Evolutionary conservation across 2,329 filamentous ascomycete genomes (phyloP).

Genomic region (Herpotrichia juniperi): DNA sequence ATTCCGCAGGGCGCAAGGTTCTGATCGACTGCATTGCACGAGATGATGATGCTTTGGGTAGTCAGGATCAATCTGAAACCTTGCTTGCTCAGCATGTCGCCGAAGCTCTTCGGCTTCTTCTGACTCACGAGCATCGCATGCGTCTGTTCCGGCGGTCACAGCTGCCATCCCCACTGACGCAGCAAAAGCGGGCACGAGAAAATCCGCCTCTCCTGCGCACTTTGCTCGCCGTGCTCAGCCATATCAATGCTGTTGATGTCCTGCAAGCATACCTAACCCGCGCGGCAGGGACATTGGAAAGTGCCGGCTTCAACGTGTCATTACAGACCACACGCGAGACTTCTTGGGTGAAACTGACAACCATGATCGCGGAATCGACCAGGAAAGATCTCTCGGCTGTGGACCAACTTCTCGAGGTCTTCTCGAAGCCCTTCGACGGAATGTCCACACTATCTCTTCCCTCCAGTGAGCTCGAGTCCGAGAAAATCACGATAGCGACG

Average conservation of each 20-base stretch:
- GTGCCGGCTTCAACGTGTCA: conserved; percentile 37
- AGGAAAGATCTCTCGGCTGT: conserved; percentile 34
- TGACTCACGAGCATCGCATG: conserved; percentile 79
- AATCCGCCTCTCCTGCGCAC: conserved; percentile 66
- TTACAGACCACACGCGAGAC: conserved; percentile 31
- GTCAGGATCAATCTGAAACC: conserved; percentile 37
- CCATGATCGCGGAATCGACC: conserved; percentile 32
- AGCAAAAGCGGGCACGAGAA: conserved; percentile 55
- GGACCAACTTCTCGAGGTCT: conserved; percentile 37
- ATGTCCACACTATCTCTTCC: conserved; percentile 34
- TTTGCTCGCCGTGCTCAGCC: conserved; percentile 60
- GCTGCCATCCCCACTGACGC: conserved; percentile 62
- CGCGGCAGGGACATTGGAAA: conserved; percentile 25
- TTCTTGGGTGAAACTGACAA: conserved; percentile 33
- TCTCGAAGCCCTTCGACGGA: conserved; percentile 37
- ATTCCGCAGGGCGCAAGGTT: conserved; percentile 61
- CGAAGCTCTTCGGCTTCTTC: conserved; percentile 73
- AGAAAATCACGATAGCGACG: conserved; percentile 32
- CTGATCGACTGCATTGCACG: conserved; percentile 71
- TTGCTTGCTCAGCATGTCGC: conserved; percentile 69
- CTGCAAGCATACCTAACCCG: conserved; percentile 42
- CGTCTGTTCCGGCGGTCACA: conserved; percentile 73
- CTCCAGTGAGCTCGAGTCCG: conserved; percentile 21
- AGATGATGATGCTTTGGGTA: conserved; percentile 50
- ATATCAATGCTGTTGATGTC: conserved; percentile 47